These are phyloP conservation scores for Venturiaceae sp. DNA, from an alignment of 2,329 filamentous ascomycete species.

Conservation along the genomic window DNA sequence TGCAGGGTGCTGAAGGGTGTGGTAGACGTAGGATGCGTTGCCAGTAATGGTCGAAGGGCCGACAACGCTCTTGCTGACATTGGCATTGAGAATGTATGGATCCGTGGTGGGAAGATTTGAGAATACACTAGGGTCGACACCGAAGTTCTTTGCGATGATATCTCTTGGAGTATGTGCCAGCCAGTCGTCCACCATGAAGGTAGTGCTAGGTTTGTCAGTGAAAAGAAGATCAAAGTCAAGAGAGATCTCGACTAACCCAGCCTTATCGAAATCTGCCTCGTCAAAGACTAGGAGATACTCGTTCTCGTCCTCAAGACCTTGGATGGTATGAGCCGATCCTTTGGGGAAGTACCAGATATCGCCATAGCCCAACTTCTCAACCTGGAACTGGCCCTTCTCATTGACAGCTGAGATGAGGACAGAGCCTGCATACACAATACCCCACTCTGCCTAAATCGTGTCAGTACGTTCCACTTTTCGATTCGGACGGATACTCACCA, in stretches of 20 bases:
- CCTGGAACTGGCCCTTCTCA: slow-evolving; percentile 47
- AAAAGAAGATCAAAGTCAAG: background rate
- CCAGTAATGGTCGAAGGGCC: slow-evolving; percentile 41
- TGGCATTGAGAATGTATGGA: slow-evolving; percentile 54
- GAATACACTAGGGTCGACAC: slow-evolving; percentile 50
- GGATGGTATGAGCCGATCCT: slow-evolving; percentile 53
- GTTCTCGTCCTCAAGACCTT: slow-evolving; percentile 56
- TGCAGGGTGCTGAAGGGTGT: slow-evolving; percentile 44
- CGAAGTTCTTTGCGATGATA: slow-evolving; percentile 61
- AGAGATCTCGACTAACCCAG: slow-evolving; percentile 31
- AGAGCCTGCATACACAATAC: slow-evolving; percentile 49
- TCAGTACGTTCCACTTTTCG: slow-evolving; percentile 4
- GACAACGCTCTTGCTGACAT: slow-evolving; percentile 38
- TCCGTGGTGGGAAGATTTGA: slow-evolving; percentile 45
- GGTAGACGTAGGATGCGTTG: slow-evolving; percentile 54
- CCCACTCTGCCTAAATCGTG: slow-evolving; percentile 51
- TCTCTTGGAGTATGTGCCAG: slow-evolving; percentile 54
- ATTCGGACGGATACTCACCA: slow-evolving; percentile 33
- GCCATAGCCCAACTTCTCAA: slow-evolving; percentile 47
- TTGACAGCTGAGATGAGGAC: slow-evolving; percentile 53
- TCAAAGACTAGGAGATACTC: slow-evolving; percentile 60
- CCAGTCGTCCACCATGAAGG: slow-evolving; percentile 65
- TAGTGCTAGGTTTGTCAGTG: slow-evolving; percentile 35
- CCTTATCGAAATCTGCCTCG: slow-evolving; percentile 51
- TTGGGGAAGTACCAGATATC: slow-evolving; percentile 64